These are phyloP conservation scores for Albatrellus sp. DNA, from an alignment of 1,284 basidiomycete species.

Conservation along the genomic window DNA sequence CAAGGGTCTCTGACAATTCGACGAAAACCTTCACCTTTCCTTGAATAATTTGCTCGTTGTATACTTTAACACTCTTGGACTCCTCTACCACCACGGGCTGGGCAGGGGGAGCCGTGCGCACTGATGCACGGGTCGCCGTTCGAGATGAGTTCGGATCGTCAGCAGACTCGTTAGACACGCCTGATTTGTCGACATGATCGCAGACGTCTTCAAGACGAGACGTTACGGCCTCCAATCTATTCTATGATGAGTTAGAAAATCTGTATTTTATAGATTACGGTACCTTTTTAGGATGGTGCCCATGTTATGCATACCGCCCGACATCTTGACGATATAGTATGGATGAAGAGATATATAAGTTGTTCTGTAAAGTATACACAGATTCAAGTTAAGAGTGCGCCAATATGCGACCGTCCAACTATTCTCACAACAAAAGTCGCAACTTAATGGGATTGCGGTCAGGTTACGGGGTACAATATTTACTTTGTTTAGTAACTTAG, in stretches of 20 bases:
- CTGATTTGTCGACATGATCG: slow-evolving; percentile 18
- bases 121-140: slow-evolving; percentile 23
- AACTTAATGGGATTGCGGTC: neutral
- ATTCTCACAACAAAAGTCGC: neutral
- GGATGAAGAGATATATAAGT: neutral
- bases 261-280: slow-evolving; percentile 9
- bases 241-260: slow-evolving; percentile 8
- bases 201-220: slow-evolving; percentile 91
- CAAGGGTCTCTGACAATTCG: slow-evolving; percentile 64
- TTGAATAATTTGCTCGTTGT: slow-evolving; percentile 62
- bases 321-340: slow-evolving; percentile 1
- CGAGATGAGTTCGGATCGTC: slow-evolving; percentile 15
- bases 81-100: slow-evolving; percentile 28
- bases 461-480: neutral
- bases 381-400: neutral
- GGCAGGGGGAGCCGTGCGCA: slow-evolving; percentile 26
- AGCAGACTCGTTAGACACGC: slow-evolving; percentile 8
- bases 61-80: slow-evolving; percentile 60
- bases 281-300: slow-evolving; percentile 79
- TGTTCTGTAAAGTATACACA: neutral
- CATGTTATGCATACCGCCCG: slow-evolving; percentile 18
- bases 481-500: neutral
- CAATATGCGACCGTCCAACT: neutral
- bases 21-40: slow-evolving; percentile 66
- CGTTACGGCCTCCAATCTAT: slow-evolving; percentile 83